Conservation (phyloP, 345 rosid genomes). For the Capsella bursapastoris region DNA sequence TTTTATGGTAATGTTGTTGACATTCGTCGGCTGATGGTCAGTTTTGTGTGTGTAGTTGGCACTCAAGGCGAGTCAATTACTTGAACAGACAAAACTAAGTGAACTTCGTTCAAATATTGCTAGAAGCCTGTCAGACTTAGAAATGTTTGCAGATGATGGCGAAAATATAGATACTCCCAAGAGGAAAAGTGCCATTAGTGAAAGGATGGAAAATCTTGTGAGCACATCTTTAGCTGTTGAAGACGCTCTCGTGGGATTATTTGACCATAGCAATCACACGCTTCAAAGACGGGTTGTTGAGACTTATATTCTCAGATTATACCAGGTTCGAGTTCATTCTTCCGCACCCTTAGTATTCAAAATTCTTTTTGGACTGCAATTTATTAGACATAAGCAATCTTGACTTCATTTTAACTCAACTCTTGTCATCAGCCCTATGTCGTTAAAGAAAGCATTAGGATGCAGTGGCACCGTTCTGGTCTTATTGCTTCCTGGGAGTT, state of each 20-base stretch:
- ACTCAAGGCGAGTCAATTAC: slow-evolving; percentile 92
- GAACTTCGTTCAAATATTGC: slow-evolving; percentile 99
- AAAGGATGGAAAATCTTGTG: slow-evolving; percentile 97
- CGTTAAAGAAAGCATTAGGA: slow-evolving; percentile 88
- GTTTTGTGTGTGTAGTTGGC: slow-evolving; percentile 68
- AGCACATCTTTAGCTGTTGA: slow-evolving; percentile 96
- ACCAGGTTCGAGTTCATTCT: slow-evolving; percentile 63
- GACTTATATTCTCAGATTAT: slow-evolving; percentile 87
- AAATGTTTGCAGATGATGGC: slow-evolving; percentile 99
- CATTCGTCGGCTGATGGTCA: slow-evolving; percentile 18
- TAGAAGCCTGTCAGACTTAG: slow-evolving; percentile 96
- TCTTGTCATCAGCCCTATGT: slow-evolving; percentile 78
- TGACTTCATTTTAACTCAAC: slow-evolving; percentile 37
- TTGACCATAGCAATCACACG: slow-evolving; percentile 99
- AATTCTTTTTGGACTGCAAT: slow-evolving; percentile 16
- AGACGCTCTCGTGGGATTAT: slow-evolving; percentile 96
- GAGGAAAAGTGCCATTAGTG: slow-evolving; percentile 95
- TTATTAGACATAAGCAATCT: slow-evolving; percentile 12
- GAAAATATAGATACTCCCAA: slow-evolving; percentile 98
- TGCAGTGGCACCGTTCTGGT: slow-evolving; percentile 98
- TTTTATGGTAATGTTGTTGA: not conserved
- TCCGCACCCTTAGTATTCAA: not conserved
- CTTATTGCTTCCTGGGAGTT: slow-evolving; percentile 99
- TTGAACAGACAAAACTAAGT: slow-evolving; percentile 96
- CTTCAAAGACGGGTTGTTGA: slow-evolving; percentile 98